Conservation (phyloP, 306 rosid species). For the Pyrus pyrifolia region DNA sequence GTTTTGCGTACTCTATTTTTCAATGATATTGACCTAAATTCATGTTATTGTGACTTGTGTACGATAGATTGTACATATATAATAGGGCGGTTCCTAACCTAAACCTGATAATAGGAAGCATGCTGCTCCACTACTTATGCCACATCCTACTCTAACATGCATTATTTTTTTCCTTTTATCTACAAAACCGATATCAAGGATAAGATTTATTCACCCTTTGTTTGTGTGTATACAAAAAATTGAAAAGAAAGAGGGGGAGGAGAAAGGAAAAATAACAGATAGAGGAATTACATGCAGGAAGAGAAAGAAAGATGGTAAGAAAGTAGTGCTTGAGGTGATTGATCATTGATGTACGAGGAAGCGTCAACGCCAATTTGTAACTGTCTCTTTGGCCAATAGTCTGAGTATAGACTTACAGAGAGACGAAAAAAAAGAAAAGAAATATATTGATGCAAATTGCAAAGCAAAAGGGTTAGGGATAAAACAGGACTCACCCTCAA, state of each 20-base stretch:
- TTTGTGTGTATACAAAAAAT: not conserved
- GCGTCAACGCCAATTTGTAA: conserved; percentile 44
- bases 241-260: too few species aligned
- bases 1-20: not conserved
- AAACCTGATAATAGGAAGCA: not conserved
- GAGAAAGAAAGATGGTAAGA: not conserved
- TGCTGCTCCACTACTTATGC: not conserved
- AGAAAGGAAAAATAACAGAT: not conserved
- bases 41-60: not conserved
- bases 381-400: conserved; percentile 33
- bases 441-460: conserved; percentile 10
- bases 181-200: not conserved
- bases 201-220: not conserved
- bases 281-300: not conserved
- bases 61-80: not conserved
- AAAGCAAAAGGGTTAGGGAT: conserved; percentile 20
- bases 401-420: not conserved
- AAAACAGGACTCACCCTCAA: conserved; percentile 7
- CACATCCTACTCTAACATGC: not conserved
- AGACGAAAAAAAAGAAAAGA: conserved; percentile 36
- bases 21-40: not conserved
- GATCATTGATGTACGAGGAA: conserved; percentile 37
- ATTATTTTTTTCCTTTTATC: too few species aligned
- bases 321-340: not conserved
- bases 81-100: not conserved